These are phyloP conservation scores for Leishmania major DNA, from an alignment of 208 protist species.

Conservation along the genomic window DNA sequence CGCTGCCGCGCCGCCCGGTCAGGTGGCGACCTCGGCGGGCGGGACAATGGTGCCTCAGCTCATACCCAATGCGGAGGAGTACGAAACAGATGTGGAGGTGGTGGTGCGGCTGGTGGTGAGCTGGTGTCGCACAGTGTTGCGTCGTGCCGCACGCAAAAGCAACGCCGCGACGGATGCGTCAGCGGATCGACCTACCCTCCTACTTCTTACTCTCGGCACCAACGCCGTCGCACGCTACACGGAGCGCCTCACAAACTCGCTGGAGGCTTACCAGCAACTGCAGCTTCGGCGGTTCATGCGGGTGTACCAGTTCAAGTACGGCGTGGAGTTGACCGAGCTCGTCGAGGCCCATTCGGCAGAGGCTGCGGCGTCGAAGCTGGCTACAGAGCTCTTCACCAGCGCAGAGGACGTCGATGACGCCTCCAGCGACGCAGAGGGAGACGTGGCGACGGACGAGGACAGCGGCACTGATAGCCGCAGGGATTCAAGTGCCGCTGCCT, in stretches of 20 bases:
- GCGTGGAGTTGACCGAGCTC: conserved; percentile 30
- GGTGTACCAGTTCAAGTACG: conserved; percentile 54
- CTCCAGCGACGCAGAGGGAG: conserved; percentile 14
- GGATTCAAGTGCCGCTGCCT: not conserved
- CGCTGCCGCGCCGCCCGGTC: not conserved
- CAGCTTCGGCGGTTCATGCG: conserved; percentile 67
- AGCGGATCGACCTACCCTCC: conserved; percentile 24
- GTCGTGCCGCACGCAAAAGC: conserved; percentile 10
- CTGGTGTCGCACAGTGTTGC: conserved; percentile 45
- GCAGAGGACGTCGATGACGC: conserved; percentile 13
- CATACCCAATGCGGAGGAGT: conserved; percentile 57
- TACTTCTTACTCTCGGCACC: conserved; percentile 48
- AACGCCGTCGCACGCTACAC: conserved; percentile 47
- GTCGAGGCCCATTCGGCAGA: not conserved
- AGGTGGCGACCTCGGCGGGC: not conserved
- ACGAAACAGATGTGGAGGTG: conserved; percentile 62
- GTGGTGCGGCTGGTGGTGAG: conserved; percentile 48
- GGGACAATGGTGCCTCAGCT: conserved; percentile 29
- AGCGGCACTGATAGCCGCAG: not conserved
- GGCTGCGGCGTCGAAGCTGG: not conserved
- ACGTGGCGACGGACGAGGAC: not conserved
- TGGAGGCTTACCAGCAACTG: conserved; percentile 54
- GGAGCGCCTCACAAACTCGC: conserved; percentile 56
- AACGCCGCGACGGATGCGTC: not conserved
- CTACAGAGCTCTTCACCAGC: not conserved